Conservation (phyloP, 805 yeast species). For the Saturnispora hagleri region DNA sequence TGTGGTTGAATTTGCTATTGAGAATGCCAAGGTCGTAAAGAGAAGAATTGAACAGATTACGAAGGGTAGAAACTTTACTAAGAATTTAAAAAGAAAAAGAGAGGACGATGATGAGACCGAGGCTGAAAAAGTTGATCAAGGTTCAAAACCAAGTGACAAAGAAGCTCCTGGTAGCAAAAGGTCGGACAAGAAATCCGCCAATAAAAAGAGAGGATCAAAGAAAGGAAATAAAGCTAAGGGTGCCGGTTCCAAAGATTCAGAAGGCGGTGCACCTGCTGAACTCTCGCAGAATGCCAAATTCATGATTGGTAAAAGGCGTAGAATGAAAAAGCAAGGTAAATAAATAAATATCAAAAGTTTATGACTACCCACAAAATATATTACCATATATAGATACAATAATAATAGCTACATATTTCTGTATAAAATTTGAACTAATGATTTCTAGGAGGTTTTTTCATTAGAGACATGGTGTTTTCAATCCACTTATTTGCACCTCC, state of each 20-base stretch:
- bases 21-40: slow-evolving; percentile 87
- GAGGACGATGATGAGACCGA: slow-evolving; percentile 11
- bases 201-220: slow-evolving; percentile 22
- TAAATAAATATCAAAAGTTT: slow-evolving; percentile 10
- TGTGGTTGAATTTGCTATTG: slow-evolving; percentile 92
- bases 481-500: slow-evolving; percentile 94
- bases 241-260: slow-evolving; percentile 5
- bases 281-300: slow-evolving; percentile 49
- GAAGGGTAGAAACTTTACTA: slow-evolving; percentile 18
- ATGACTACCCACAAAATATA: neutral
- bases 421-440: slow-evolving; percentile 31
- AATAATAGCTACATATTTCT: neutral
- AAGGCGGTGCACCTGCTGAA: slow-evolving; percentile 4
- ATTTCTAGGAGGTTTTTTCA: slow-evolving; percentile 61
- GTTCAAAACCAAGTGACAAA: neutral
- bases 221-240: slow-evolving; percentile 12
- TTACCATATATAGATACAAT: neutral
- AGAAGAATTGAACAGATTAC: slow-evolving; percentile 69
- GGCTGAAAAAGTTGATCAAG: slow-evolving; percentile 11
- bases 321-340: slow-evolving; percentile 37
- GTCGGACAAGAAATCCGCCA: slow-evolving; percentile 8
- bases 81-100: slow-evolving; percentile 21
- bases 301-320: slow-evolving; percentile 62
- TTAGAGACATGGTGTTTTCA: slow-evolving; percentile 63
- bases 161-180: slow-evolving; percentile 16